Percentiles rank a stretch among this genome's conserved stretches.
phyloP scores from a whole-genome alignment of 2,329 filamentous ascomycete genomes.

The Fusarium sp. region DNA sequence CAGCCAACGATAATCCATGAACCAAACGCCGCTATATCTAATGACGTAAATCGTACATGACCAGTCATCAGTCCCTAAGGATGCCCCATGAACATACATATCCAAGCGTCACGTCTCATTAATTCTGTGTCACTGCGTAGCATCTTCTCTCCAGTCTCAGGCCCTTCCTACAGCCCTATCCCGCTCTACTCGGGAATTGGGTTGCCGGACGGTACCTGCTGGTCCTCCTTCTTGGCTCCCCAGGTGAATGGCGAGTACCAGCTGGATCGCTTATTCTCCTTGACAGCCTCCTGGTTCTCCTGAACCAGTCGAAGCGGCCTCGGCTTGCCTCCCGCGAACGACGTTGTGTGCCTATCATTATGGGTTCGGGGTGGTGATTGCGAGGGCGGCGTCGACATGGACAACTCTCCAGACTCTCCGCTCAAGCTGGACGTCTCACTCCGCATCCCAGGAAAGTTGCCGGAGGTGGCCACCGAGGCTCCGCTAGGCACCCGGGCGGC shows the following conservation, averaged over 20 bases:
- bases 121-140: constrained; percentile 24
- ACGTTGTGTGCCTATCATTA: constrained; percentile 64
- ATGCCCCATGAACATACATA: constrained; percentile 39
- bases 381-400: constrained; percentile 54
- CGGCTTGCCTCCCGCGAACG: constrained; percentile 73
- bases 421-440: constrained; percentile 72
- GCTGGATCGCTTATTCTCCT: constrained; percentile 67
- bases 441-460: constrained; percentile 77
- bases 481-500: constrained; percentile 62
- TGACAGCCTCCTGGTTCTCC: constrained; percentile 68
- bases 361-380: constrained; percentile 64
- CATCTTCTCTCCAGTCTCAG: background rate
- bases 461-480: constrained; percentile 56
- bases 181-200: constrained; percentile 48
- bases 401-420: constrained; percentile 68
- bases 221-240: constrained; percentile 60
- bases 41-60: constrained; percentile 45
- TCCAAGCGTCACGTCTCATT: constrained; percentile 39
- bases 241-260: constrained; percentile 70
- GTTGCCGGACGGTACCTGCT: constrained; percentile 38
- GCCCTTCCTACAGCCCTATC: constrained; percentile 3
- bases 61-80: constrained; percentile 38
- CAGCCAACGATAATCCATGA: constrained; percentile 43
- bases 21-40: constrained; percentile 46
- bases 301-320: constrained; percentile 88